Percentiles rank a stretch among this genome's conserved stretches.
phyloP scores from a whole-genome alignment of 2,329 filamentous ascomycete species.

The Cordyceps fumosorosea region DNA sequence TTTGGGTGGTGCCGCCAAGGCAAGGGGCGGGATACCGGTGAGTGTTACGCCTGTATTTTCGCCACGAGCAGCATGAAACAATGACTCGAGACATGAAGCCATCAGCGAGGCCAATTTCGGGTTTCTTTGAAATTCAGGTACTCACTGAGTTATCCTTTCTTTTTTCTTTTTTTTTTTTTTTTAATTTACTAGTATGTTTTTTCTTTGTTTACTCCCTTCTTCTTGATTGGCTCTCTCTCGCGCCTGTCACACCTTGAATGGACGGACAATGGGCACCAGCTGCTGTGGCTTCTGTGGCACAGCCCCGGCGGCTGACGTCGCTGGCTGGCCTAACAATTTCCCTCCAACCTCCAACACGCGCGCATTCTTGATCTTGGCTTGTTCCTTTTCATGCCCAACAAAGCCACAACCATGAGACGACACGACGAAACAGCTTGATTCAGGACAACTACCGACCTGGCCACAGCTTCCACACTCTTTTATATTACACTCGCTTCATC shows the following conservation, averaged over 20 bases:
- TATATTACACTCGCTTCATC: not conserved
- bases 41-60: not conserved
- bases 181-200: not conserved
- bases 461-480: not conserved
- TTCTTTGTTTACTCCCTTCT: not conserved
- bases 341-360: not conserved
- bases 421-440: not conserved
- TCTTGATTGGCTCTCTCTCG: not conserved
- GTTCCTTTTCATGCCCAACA: not conserved
- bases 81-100: constrained; percentile 3
- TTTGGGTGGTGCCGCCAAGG: not conserved
- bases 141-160: not conserved
- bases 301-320: constrained; percentile 12
- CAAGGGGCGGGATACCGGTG: not conserved
- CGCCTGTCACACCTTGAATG: too few relatives aligned
- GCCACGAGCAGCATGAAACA: not conserved
- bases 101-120: not conserved
- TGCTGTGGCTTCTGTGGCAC: constrained; percentile 5
- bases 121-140: not conserved
- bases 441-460: too few relatives aligned
- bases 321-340: not conserved
- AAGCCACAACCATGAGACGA: not conserved
- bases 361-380: not conserved
- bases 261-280: too few relatives aligned
- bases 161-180: not conserved